phyloP scores from a whole-genome alignment of 352 stramenopile species.

The Pelagophyceae sp. region DNA sequence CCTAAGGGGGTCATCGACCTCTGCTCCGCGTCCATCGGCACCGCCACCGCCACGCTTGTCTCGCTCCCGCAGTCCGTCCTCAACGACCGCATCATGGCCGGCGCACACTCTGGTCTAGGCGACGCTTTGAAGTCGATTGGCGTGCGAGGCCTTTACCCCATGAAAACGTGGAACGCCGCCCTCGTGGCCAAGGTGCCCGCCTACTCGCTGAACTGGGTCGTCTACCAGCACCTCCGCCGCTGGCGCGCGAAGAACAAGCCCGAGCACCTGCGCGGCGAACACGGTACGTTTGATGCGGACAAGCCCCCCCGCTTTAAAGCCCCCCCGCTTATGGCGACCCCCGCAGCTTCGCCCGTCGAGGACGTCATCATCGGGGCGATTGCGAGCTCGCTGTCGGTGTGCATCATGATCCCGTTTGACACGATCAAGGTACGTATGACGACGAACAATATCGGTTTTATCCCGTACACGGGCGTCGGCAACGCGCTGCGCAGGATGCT shows the following conservation, averaged over 20 bases:
- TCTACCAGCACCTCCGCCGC: not conserved
- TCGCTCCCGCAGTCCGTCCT: conserved; percentile 14
- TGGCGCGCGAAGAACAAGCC: too few species aligned
- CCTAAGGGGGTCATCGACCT: not conserved
- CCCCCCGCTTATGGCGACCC: not conserved
- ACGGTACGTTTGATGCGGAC: too few species aligned
- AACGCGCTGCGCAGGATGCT: conserved; percentile 13
- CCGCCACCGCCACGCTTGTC: not conserved
- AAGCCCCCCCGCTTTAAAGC: not conserved
- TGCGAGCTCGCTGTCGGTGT: not conserved
- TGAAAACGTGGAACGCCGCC: not conserved
- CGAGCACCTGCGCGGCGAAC: not conserved
- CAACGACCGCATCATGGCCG: conserved; percentile 13
- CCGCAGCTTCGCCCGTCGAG: not conserved
- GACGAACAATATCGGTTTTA: not conserved
- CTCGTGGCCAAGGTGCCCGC: conserved; percentile 12
- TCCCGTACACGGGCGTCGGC: conserved; percentile 3
- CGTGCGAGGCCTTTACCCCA: not conserved
- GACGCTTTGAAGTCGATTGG: not conserved
- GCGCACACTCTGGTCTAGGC: not conserved
- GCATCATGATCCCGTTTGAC: conserved; percentile 19
- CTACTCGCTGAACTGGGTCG: conserved; percentile 8
- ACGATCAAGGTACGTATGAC: conserved; percentile 19
- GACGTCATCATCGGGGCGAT: conserved; percentile 5
- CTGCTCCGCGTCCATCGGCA: not conserved